These are phyloP conservation scores for Actinidia arguta DNA, from an alignment of 179 eudicot species.

Conservation along the genomic window DNA sequence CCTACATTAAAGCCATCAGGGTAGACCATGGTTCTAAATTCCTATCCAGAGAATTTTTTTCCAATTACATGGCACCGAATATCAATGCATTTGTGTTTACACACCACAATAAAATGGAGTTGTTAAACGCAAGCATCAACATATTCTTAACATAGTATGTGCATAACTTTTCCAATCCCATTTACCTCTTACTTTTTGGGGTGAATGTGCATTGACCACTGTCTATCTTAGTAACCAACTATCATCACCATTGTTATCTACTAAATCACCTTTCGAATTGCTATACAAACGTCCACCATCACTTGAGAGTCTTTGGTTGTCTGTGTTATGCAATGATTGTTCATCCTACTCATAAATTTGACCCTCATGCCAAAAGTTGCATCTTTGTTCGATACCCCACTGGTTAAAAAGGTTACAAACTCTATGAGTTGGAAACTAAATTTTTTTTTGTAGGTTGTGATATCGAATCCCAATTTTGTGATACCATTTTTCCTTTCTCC, in stretches of 20 bases:
- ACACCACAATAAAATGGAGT: neutral
- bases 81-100: neutral
- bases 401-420: conserved; percentile 23
- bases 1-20: neutral
- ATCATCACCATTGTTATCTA: neutral
- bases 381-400: neutral
- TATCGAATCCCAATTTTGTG: conserved; percentile 14
- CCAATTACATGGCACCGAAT: neutral
- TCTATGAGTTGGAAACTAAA: conserved; percentile 14
- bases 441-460: neutral
- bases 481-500: conserved; percentile 17
- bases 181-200: neutral
- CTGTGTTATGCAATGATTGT: neutral
- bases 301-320: conserved; percentile 24
- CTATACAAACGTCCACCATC: neutral
- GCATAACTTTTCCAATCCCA: conserved; percentile 1
- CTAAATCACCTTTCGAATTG: neutral
- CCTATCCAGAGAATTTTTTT: neutral
- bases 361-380: neutral
- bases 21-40: conserved; percentile 15
- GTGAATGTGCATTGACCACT: conserved; percentile 9
- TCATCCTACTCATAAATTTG: conserved; percentile 14
- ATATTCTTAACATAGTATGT: neutral
- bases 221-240: conserved; percentile 16
- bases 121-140: conserved; percentile 14